Evolutionary conservation across 2,329 filamentous ascomycete species (phyloP), one percentile per base, ranked within the genome.

Genomic region (Ascochyta lentis): DNA sequence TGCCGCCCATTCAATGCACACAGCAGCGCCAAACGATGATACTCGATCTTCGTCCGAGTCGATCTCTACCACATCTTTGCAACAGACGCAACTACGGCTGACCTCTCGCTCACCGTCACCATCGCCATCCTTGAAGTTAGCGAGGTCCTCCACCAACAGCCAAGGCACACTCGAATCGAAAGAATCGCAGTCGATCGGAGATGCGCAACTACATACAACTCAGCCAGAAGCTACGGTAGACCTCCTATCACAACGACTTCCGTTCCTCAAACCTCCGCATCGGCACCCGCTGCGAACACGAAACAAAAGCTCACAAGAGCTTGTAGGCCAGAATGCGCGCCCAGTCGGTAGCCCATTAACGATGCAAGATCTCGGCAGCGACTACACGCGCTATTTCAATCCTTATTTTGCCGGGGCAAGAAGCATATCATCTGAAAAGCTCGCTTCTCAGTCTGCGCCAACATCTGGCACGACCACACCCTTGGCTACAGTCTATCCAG

Each of bases 331-430:
- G 6, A 48, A 56, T 10, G 24, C 54, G 10, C 63, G 59, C 27
- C 41, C 59, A 22, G 39, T 60, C 3, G 51, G 57, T 13, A 69
- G 57, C 23, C 61, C 69, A 4, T 49, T 71, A 31, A 71, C 68
- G 1, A 51, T 74, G 29, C 61, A 65, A 29, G 70, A 74, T 49
- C 56, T 75, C 10, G 72, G 72, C 8, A 54, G 63, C 12, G 72
- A 75, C 49, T 75, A 75, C 50, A 72, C 72, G 13, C 70, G 72
- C 43, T 75, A 75, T 47, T 74, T 70, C 59, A 72, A 64, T 46
- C 71, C 71, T 6, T 74, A 72, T 40, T 58, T 68, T 15, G 63
- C 68, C 33, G 64, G 66, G n/a, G 55, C 52, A 34, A 61, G 66
- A 34, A 69, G 56, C 37, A 69, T 63, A 6, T 56, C 62, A 9